These are phyloP conservation scores for Elaeagnus macrophylla DNA, from an alignment of 306 rosid species.

Conservation along the genomic window DNA sequence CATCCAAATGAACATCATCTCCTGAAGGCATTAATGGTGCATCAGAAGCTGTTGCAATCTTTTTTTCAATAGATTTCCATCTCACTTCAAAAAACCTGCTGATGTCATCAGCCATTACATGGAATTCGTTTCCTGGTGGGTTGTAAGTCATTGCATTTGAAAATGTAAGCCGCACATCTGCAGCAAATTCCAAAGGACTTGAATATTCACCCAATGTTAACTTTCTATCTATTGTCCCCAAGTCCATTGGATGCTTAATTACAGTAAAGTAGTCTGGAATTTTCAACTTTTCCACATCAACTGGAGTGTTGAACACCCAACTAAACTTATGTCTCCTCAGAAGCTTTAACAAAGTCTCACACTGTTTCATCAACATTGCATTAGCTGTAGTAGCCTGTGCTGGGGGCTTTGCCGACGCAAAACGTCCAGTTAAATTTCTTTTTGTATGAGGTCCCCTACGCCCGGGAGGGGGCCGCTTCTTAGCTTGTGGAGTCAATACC, in stretches of 20 bases:
- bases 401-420: slow-evolving; percentile 27
- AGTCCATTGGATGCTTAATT: slow-evolving; percentile 78
- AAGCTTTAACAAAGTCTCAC: slow-evolving; percentile 52
- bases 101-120: slow-evolving; percentile 64
- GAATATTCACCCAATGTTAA: slow-evolving; percentile 42
- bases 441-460: slow-evolving; percentile 39
- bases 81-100: slow-evolving; percentile 56
- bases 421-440: slow-evolving; percentile 44
- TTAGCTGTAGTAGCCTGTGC: slow-evolving; percentile 29
- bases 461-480: slow-evolving; percentile 20
- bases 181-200: slow-evolving; percentile 44
- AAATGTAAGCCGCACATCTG: slow-evolving; percentile 65
- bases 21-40: slow-evolving; percentile 28
- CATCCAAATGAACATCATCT: slow-evolving; percentile 24
- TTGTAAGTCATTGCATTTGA: slow-evolving; percentile 78
- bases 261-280: slow-evolving; percentile 64
- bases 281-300: slow-evolving; percentile 64
- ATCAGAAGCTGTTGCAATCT: slow-evolving; percentile 40
- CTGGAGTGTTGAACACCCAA: slow-evolving; percentile 70
- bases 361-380: slow-evolving; percentile 58
- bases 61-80: slow-evolving; percentile 74
- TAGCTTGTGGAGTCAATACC: slow-evolving; percentile 25
- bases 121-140: slow-evolving; percentile 62
- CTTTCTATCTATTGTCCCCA: slow-evolving; percentile 62
- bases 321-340: slow-evolving; percentile 51